Percentiles rank a stretch among this genome's conserved stretches.
Conservation (phyloP, 768 basidiomycete genomes). For the Kwoniella sp. region DNA sequence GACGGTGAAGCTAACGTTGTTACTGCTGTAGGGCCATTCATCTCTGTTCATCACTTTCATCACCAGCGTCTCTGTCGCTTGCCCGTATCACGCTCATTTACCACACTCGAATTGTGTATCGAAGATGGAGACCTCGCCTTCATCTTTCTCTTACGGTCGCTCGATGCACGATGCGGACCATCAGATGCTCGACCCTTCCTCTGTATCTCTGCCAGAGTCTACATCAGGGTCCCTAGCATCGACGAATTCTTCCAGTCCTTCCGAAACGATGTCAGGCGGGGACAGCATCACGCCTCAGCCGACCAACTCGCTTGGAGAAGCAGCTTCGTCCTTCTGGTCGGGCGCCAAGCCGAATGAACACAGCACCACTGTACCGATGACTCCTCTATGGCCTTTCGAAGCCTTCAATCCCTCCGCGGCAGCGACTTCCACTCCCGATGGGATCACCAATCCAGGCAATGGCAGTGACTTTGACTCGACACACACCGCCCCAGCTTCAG, state of each 20-base stretch:
- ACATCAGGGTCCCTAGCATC: conserved; percentile 2
- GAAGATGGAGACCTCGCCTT: not conserved
- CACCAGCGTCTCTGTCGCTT: not conserved
- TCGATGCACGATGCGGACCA: conserved; percentile 3
- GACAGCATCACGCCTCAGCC: conserved; percentile 14
- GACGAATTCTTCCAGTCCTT: not conserved
- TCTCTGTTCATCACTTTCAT: too few species aligned
- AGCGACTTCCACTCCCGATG: not conserved
- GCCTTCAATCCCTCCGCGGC: conserved; percentile 2
- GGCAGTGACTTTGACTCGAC: not conserved
- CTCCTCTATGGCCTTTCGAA: conserved; percentile 8
- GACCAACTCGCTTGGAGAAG: not conserved
- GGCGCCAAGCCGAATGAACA: not conserved
- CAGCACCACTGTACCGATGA: not conserved
- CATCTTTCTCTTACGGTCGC: not conserved
- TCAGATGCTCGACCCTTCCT: conserved; percentile 15
- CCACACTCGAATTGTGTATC: not conserved
- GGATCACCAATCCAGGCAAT: conserved; percentile 1
- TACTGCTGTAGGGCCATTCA: too few species aligned
- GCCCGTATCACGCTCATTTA: not conserved
- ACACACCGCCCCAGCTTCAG: conserved; percentile 9
- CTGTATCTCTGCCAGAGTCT: conserved; percentile 1
- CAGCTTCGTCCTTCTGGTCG: conserved; percentile 17
- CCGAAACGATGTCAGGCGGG: not conserved
- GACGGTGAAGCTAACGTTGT: too few species aligned